phyloP scores from a whole-genome alignment of 345 rosid genomes.

The Citrus sp. region DNA sequence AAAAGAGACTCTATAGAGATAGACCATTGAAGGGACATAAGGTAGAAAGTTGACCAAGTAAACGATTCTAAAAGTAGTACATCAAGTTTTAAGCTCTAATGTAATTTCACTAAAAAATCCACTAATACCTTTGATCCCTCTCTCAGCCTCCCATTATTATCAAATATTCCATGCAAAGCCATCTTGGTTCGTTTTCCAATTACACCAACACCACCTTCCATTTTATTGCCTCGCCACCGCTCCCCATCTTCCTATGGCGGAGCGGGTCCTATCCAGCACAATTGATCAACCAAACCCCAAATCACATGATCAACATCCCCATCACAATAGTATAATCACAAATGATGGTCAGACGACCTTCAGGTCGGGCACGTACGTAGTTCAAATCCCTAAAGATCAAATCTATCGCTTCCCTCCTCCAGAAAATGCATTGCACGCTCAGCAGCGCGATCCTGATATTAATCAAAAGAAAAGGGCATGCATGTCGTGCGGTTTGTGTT shows the following conservation, averaged over 20 bases:
- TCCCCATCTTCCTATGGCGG: slow-evolving; percentile 46
- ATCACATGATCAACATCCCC: background rate
- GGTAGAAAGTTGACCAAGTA: background rate
- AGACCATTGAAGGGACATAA: background rate
- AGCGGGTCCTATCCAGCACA: slow-evolving; percentile 21
- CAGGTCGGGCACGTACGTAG: slow-evolving; percentile 40
- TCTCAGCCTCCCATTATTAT: background rate
- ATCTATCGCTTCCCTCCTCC: slow-evolving; percentile 64
- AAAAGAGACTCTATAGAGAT: background rate
- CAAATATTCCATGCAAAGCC: background rate
- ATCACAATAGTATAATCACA: background rate
- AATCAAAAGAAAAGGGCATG: background rate
- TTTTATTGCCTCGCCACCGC: slow-evolving; percentile 14
- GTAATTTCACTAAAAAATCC: background rate
- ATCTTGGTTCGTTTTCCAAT: background rate
- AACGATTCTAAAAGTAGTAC: background rate
- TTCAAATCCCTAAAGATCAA: slow-evolving; percentile 57
- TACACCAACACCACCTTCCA: background rate
- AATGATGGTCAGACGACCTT: background rate
- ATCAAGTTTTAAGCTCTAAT: background rate
- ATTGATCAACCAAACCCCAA: background rate
- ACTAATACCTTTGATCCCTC: background rate
- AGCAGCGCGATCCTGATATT: slow-evolving; percentile 11
- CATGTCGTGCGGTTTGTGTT: slow-evolving; percentile 3
- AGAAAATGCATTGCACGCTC: slow-evolving; percentile 29